Conservation (phyloP, 768 basidiomycete species). For the Podaxis carcinomalis region DNA sequence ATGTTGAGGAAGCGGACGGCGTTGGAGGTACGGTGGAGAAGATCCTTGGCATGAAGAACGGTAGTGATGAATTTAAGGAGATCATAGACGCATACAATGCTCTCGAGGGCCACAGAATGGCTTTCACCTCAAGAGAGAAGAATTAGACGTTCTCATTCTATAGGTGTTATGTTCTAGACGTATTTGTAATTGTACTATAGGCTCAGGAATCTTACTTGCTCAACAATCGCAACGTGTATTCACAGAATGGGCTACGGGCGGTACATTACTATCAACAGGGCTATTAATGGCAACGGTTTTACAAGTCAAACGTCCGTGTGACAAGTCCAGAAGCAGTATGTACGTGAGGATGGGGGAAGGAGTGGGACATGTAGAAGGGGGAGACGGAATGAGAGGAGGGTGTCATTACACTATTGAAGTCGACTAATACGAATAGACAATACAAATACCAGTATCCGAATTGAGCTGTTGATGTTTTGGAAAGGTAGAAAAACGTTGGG, state of each 20-base stretch:
- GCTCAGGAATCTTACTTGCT: background rate
- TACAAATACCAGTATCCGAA: conserved; percentile 4
- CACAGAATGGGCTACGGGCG: background rate
- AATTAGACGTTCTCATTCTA: background rate
- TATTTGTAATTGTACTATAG: background rate
- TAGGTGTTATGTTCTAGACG: background rate
- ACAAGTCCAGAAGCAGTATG: background rate
- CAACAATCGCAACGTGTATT: background rate
- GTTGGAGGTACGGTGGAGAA: conserved; percentile 1
- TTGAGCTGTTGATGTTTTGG: background rate
- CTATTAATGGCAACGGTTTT: background rate
- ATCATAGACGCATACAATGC: background rate
- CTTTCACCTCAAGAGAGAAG: background rate
- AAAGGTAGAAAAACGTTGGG: background rate
- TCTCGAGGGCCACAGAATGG: background rate
- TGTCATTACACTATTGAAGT: background rate
- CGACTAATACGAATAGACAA: background rate
- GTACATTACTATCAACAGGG: background rate
- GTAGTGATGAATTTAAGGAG: background rate
- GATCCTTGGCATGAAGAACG: background rate
- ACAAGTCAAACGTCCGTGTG: background rate
- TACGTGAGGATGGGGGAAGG: background rate
- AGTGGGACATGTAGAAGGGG: background rate
- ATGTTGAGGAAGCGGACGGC: background rate
- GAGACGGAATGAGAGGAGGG: background rate